These are phyloP conservation scores for Chimonanthus praecox DNA, from an alignment of 164 flowering plant species.

Conservation along the genomic window DNA sequence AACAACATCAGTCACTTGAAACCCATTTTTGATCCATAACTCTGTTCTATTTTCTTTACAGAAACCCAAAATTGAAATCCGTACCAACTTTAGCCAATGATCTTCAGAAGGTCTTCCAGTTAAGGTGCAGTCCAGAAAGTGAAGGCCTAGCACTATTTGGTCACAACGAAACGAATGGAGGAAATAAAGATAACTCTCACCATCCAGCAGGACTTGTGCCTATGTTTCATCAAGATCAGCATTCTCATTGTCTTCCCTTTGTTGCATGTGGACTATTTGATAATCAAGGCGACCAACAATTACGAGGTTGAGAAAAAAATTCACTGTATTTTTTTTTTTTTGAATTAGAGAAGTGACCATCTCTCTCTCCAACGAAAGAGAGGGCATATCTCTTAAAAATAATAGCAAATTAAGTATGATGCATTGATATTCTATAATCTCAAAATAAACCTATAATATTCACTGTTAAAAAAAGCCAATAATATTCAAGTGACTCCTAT, in stretches of 20 bases:
- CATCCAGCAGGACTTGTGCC: slow-evolving; percentile 14
- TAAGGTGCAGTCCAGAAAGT: slow-evolving; percentile 16
- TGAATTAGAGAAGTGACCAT: background rate
- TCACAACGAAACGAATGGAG: slow-evolving; percentile 7
- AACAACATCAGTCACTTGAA: too few species aligned
- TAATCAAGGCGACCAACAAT: slow-evolving; percentile 15
- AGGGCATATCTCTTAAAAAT: background rate
- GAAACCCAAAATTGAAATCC: slow-evolving; percentile 17
- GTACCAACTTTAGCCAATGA: slow-evolving; percentile 27
- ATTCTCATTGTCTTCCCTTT: slow-evolving; percentile 29
- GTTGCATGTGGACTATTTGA: slow-evolving; percentile 9
- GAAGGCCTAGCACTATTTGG: slow-evolving; percentile 7
- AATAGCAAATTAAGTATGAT: background rate
- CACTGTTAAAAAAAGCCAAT: background rate
- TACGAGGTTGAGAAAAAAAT: slow-evolving; percentile 29
- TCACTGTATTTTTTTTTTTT: background rate
- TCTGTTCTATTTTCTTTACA: slow-evolving; percentile 4
- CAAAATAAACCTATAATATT: background rate
- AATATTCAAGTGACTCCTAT: background rate
- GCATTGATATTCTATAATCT: background rate
- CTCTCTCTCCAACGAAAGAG: background rate
- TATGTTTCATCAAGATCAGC: slow-evolving; percentile 38
- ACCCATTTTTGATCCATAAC: background rate
- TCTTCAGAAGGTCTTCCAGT: slow-evolving; percentile 21
- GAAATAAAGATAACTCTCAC: slow-evolving; percentile 1